These are phyloP conservation scores for Mycena albidolilacea DNA, from an alignment of 768 basidiomycete genomes.

Conservation along the genomic window DNA sequence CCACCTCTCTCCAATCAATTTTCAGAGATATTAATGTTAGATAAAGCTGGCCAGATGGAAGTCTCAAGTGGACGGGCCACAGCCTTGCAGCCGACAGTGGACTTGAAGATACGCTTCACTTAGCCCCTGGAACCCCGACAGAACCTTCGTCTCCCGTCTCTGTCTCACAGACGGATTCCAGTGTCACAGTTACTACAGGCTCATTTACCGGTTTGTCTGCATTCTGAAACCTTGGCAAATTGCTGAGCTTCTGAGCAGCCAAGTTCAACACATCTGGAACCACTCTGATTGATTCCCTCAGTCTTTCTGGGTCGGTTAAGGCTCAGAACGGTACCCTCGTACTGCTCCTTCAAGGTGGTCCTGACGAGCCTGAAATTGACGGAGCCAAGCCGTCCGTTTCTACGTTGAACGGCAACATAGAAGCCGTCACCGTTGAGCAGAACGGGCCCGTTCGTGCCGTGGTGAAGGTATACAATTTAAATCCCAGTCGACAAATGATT, in stretches of 20 bases:
- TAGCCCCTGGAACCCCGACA: slow-evolving; percentile 50
- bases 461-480: slow-evolving; percentile 46
- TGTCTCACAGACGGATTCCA: slow-evolving; percentile 43
- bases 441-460: slow-evolving; percentile 55
- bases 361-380: slow-evolving; percentile 51
- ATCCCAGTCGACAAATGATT: background rate
- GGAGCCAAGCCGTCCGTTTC: slow-evolving; percentile 44
- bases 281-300: slow-evolving; percentile 49
- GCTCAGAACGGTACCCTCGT: slow-evolving; percentile 50
- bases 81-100: slow-evolving; percentile 49
- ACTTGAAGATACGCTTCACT: slow-evolving; percentile 42
- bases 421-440: slow-evolving; percentile 52
- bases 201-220: slow-evolving; percentile 50
- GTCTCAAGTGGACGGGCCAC: slow-evolving; percentile 58
- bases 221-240: too few species aligned
- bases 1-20: background rate
- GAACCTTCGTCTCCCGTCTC: slow-evolving; percentile 52
- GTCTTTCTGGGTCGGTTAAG: slow-evolving; percentile 46
- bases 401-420: slow-evolving; percentile 46
- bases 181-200: slow-evolving; percentile 52
- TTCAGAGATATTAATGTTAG: background rate
- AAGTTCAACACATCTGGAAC: slow-evolving; percentile 52
- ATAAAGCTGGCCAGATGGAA: slow-evolving; percentile 56
- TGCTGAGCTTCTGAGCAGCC: background rate
- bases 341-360: slow-evolving; percentile 50